Base-by-base conservation (phyloP, 768 basidiomycete genomes). In the Bullera alba region DNA sequence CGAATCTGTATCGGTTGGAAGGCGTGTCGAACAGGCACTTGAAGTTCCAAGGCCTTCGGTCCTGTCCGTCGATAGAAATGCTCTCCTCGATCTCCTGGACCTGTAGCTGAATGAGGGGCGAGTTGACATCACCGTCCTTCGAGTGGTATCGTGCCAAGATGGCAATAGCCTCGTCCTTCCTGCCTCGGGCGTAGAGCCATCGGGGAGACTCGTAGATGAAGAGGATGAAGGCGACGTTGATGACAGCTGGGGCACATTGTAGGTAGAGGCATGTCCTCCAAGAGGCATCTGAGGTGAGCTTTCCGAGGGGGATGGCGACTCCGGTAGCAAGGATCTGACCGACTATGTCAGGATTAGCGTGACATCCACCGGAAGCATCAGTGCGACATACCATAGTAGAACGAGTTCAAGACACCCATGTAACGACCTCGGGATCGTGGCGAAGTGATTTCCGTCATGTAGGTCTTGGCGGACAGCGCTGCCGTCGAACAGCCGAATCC, bases 141-240 rank as follows among this genome's bases (percentile, higher is more conserved):
- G 79, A 80, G 49, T 81, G 80, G 28, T 78, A 72, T 27, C 72
- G 69, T 5, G 80, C 79, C 4, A 81, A 71, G 27, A 79, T 76
- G n/a, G 54, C 42, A 23, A 75, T 69, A 4, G 80, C 79, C 54
- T 76, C 26, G 8, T 78, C 74, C 2, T 56, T 56, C 51, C 74
- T 76, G 6, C 79, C 79, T 34, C 75, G 63, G 34, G 77, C 75
- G 63, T 79, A 78, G 15, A 80, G 71, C 53, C 59, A 61, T 50
- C 59, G 43, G n/a, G 80, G 79, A 12, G 79, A 80, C 66, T 80
- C 79, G n/a, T 78, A 78, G 48, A 78, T 76, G n/a, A 79, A 57
- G 57, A 76, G 76, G 26, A 80, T 66, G 53, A 76, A 76, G 19
- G 76, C 44, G n/a, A 77, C 74, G 56, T 80, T 81, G 51, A 79